These are phyloP conservation scores for Penicillium taxi DNA, from an alignment of 495 filamentous ascomycete species.

Conservation along the genomic window DNA sequence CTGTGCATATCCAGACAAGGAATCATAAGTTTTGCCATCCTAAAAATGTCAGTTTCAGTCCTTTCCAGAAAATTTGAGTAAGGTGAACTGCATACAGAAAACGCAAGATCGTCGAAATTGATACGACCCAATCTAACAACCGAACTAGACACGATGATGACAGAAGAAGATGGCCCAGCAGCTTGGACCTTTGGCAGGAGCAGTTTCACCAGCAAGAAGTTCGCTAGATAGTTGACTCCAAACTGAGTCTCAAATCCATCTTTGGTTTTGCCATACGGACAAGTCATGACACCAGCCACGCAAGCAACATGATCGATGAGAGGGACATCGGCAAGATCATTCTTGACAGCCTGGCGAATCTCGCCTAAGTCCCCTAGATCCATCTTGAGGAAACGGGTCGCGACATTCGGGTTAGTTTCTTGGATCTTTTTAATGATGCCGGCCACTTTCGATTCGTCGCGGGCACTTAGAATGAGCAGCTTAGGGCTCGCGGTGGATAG, in stretches of 20 bases:
- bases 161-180: conserved; percentile 11
- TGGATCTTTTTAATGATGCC: conserved; percentile 9
- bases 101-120: conserved; percentile 13
- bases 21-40: conserved; percentile 13
- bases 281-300: conserved; percentile 15
- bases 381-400: conserved; percentile 13
- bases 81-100: conserved; percentile 8
- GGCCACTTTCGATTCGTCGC: conserved; percentile 10
- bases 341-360: conserved; percentile 4
- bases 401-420: conserved; percentile 8
- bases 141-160: conserved; percentile 14
- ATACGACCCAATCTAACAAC: conserved; percentile 7
- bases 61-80: background rate
- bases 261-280: conserved; percentile 12
- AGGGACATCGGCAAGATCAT: conserved; percentile 8
- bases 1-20: conserved; percentile 10
- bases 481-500: conserved; percentile 8
- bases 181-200: conserved; percentile 13
- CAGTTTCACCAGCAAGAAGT: conserved; percentile 16
- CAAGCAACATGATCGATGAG: conserved; percentile 14
- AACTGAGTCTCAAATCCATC: conserved; percentile 18
- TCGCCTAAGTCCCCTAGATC: conserved; percentile 10
- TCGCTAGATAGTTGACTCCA: conserved; percentile 17
- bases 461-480: conserved; percentile 15
- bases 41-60: background rate